These are phyloP conservation scores for Fraxinus greggii DNA, from an alignment of 305 asterid genomes.

Conservation along the genomic window DNA sequence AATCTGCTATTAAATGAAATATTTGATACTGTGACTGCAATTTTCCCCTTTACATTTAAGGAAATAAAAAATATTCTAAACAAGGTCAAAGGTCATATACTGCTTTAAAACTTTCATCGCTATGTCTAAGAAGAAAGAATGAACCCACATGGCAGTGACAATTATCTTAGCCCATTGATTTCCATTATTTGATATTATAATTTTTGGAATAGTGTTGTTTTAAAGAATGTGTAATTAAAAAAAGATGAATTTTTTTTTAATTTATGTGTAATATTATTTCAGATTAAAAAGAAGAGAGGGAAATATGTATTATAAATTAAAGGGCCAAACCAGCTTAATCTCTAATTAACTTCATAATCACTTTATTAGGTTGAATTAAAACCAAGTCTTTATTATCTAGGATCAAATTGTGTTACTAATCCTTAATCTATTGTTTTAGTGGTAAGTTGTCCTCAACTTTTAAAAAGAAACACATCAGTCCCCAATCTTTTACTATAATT, in stretches of 20 bases:
- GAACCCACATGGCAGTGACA: slow-evolving; percentile 40
- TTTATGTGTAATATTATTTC: too few relatives aligned
- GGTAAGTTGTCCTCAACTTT: not conserved
- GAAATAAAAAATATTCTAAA: not conserved
- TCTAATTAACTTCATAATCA: slow-evolving; percentile 37
- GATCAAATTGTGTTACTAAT: not conserved
- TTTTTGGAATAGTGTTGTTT: too few relatives aligned
- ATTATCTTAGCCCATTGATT: not conserved
- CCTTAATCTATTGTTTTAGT: not conserved
- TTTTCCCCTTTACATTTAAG: not conserved
- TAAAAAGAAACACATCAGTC: slow-evolving; percentile 2
- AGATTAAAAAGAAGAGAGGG: too few relatives aligned
- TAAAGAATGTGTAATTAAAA: too few relatives aligned
- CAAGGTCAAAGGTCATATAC: not conserved
- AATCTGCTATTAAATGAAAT: too few relatives aligned
- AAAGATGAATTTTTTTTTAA: too few relatives aligned
- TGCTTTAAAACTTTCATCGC: not conserved
- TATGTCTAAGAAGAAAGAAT: slow-evolving; percentile 20
- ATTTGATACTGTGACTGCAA: too few relatives aligned
- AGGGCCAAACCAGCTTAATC: not conserved
- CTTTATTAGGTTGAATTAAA: slow-evolving; percentile 23
- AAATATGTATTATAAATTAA: too few relatives aligned
- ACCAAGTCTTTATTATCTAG: not conserved
- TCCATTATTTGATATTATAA: too few relatives aligned
- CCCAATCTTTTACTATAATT: not conserved